Conservation (phyloP, 352 stramenopile species). For the Phytophthora parvispora region DNA sequence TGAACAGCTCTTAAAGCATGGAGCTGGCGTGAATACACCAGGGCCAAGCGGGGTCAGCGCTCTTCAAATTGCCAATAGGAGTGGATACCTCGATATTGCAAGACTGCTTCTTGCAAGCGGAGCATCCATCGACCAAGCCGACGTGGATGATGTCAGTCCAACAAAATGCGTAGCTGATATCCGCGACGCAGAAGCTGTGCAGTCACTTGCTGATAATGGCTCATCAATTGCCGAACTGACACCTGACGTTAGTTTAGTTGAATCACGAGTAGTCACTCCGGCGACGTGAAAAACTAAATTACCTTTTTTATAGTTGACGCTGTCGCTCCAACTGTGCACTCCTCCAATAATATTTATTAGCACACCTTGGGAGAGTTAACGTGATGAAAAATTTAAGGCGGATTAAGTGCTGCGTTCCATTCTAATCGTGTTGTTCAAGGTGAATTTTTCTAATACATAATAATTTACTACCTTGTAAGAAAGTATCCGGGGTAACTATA, state of each 20-base stretch:
- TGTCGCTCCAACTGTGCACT: too few species aligned
- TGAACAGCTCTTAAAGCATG: neutral
- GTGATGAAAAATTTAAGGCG: too few species aligned
- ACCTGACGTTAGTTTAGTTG: neutral
- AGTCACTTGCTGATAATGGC: neutral
- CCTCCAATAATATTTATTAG: too few species aligned
- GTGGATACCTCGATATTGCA: neutral
- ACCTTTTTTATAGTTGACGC: too few species aligned
- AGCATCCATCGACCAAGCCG: neutral
- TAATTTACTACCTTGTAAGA: too few species aligned
- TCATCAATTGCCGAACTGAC: neutral
- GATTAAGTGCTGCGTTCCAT: too few species aligned
- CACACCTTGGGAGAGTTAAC: too few species aligned
- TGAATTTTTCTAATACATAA: too few species aligned
- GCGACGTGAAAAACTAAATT: neutral
- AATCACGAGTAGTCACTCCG: neutral
- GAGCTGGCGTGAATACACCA: neutral
- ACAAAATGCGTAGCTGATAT: neutral
- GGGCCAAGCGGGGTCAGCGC: neutral
- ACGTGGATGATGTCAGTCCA: neutral
- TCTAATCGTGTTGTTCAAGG: too few species aligned
- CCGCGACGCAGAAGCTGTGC: neutral
- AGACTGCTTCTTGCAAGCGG: neutral
- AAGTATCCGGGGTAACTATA: too few species aligned
- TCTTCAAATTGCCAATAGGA: neutral